Evolutionary conservation across 306 rosid species (phyloP), one percentile per base, ranked within the genome.

Genomic region (Erythrophleum fordii): DNA sequence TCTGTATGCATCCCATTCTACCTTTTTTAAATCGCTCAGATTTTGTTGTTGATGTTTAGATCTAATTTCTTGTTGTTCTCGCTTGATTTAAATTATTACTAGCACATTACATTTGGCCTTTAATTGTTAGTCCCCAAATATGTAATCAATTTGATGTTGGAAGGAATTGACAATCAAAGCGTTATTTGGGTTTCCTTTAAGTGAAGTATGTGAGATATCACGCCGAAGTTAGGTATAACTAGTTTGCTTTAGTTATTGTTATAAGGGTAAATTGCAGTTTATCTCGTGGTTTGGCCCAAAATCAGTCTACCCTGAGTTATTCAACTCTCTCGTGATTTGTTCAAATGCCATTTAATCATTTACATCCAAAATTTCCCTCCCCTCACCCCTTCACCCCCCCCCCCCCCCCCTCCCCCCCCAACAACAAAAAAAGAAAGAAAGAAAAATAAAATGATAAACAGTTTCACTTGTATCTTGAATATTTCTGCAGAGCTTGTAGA

Each of bases 1-100:
- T 84, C 99, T 9, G 99, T 93, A 86, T 39, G 92, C 72, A 16
- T 75, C 82, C 6, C 58, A 12, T 72, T 72, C 72, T 14, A 68
- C 53, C 52, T 22, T 71, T 0, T 12, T 28, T 35, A 18, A 29
- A 46, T 55, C 59, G 59, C 44, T 41, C 64, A 51, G 75, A 51
- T 85, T 77, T 66, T 37, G 46, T 66, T 25, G 9, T 37, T 44
- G 37, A 0, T 3, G 62, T 6, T 41, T 22, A 41, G 73, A 69
- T 72, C 64, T 78, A 72, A 18, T 25, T 78, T 12, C 69, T 65
- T 65, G 1, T 6, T 61, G 77, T 53, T 77, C 20, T 56, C 45
- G 8, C 69, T 71, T 49, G 34, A 25, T 39, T 2, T 75, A 20
- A 22, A 17, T 13, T 42, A 12, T 22, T 3, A n/a, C 22, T 23